Evolutionary conservation across 495 filamentous ascomycete genomes (phyloP), one percentile per base, ranked within the genome.

Genomic region (Tuber umbilicatum): DNA sequence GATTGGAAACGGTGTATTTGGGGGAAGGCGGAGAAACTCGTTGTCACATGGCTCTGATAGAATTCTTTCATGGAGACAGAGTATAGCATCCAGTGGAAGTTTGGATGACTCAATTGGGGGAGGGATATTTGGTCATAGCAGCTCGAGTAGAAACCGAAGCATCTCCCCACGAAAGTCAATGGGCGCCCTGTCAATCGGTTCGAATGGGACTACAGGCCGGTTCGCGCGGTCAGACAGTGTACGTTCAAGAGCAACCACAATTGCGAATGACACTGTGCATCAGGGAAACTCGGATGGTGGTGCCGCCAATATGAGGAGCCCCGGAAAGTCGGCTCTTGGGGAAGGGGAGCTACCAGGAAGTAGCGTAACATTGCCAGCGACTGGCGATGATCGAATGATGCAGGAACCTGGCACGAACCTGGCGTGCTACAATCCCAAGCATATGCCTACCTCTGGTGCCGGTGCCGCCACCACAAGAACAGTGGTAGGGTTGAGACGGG

Each of bases 1-100:
- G 80, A 84, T 94, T 19, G 84, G 85, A 71, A 80, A 82, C 43
- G 83, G 86, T 35, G 79, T 84, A 55, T 83, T 95, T 5, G 87
- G 89, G 16, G 88, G 94, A 38, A 90, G 90, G 38, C 90, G 83
- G 23, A 91, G 89, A 75, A 86, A 91, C 47, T 82, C 86, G 12
- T 89, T 87, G 1, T 89, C 88, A 76, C 86, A 90, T 1, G 87
- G 89, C 6, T 89, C 90, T 10, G 94, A 98, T 76, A 88, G 92
- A n/a, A 97, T 97, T 73, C 87, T 97, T 50, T 92, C 89, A 71
- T 98, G 94, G 94, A 90, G 94, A 21, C 93, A 94, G 79, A 93
- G 90, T 43, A 87, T 94, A 73, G 89, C 86, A 38, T 89, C 88
- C 72, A 87, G 84, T 41, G 80, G 84, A 45, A 88, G 86, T 77